phyloP scores from a whole-genome alignment of 2,329 filamentous ascomycete species.

The Diaporthe humulicola region DNA sequence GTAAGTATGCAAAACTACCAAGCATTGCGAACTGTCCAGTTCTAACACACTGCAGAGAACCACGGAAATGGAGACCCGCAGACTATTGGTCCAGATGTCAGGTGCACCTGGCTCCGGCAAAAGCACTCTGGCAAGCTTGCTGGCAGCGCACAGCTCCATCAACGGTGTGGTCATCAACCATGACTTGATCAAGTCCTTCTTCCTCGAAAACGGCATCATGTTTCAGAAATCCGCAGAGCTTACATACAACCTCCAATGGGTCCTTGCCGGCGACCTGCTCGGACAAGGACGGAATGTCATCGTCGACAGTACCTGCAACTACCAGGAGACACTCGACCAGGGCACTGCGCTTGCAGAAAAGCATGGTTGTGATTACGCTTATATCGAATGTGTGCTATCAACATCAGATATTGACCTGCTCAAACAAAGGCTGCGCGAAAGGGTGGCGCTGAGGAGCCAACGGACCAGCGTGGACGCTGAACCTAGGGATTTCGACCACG shows the following conservation, averaged over 20 bases:
- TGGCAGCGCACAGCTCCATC: neutral
- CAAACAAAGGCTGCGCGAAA: neutral
- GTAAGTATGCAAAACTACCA: neutral
- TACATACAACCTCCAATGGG: conserved; percentile 5
- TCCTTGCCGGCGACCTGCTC: neutral
- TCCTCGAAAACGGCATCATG: neutral
- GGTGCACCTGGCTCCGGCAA: neutral
- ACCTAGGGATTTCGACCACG: neutral
- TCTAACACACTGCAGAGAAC: neutral
- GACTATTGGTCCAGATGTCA: neutral
- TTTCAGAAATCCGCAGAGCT: conserved; percentile 3
- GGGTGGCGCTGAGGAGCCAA: neutral
- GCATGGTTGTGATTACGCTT: neutral
- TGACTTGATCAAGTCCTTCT: conserved; percentile 5
- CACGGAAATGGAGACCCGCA: neutral
- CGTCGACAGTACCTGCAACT: conserved; percentile 10
- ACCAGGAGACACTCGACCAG: neutral
- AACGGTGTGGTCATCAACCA: conserved; percentile 13
- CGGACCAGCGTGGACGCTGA: neutral
- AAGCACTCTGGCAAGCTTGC: conserved; percentile 3
- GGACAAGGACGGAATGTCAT: neutral
- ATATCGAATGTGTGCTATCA: neutral
- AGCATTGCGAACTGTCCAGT: no score
- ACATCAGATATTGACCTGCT: neutral
- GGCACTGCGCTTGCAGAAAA: neutral